phyloP scores from a whole-genome alignment of 768 basidiomycete species.

The Dacryopinax spathularia region DNA sequence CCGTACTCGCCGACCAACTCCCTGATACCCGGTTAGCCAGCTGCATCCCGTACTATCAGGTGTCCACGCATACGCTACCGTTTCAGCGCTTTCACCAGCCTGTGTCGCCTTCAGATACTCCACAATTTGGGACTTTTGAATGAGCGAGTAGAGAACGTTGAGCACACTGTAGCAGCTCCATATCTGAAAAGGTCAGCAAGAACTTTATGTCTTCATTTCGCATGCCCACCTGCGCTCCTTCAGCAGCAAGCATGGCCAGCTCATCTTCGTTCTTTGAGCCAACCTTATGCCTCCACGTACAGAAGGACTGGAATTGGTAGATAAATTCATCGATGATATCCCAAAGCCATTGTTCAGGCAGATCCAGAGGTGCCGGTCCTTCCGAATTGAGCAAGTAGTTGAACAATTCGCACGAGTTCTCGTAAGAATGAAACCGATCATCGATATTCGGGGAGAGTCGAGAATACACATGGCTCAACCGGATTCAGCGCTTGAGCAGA shows the following conservation, averaged over 20 bases:
- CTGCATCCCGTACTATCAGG: neutral
- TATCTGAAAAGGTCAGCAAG: slow-evolving; percentile 34
- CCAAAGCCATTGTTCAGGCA: slow-evolving; percentile 98
- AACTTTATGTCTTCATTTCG: neutral
- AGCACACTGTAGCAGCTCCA: slow-evolving; percentile 98
- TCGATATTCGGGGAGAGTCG: slow-evolving; percentile 89
- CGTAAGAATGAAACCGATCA: slow-evolving; percentile 94
- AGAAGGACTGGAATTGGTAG: slow-evolving; percentile 95
- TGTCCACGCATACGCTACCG: slow-evolving; percentile 52
- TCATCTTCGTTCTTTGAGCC: slow-evolving; percentile 11
- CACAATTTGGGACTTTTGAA: slow-evolving; percentile 92
- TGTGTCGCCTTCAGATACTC: slow-evolving; percentile 78
- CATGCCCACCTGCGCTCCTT: slow-evolving; percentile 43
- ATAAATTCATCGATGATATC: slow-evolving; percentile 96
- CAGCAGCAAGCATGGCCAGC: neutral
- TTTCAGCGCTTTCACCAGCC: slow-evolving; percentile 64
- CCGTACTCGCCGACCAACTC: slow-evolving; percentile 88
- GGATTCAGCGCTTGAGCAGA: too few species aligned
- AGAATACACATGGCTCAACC: slow-evolving; percentile 73
- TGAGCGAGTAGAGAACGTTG: slow-evolving; percentile 94
- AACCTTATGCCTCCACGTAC: slow-evolving; percentile 69
- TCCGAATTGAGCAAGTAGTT: slow-evolving; percentile 97
- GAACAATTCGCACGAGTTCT: slow-evolving; percentile 96
- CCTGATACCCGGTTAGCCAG: slow-evolving; percentile 32
- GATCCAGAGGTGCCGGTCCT: slow-evolving; percentile 79